A percentile compares a stretch with the other conserved stretches of the same genome.
Conservation (phyloP, 176 grass and related monocot species). For the Elymus sibiricus region DNA sequence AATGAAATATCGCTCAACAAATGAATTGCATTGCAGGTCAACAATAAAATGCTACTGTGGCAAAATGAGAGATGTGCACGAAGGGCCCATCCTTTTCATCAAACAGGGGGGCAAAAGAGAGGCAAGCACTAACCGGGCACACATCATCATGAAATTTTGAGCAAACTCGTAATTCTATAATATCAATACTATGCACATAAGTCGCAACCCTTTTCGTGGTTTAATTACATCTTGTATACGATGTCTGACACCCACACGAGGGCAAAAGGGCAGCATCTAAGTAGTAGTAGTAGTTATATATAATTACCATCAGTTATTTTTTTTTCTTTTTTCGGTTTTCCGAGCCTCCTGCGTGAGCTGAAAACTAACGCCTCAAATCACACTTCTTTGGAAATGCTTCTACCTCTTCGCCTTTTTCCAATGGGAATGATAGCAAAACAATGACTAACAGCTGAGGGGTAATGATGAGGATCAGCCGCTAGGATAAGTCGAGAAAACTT, state of each 20-base stretch:
- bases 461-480: not conserved
- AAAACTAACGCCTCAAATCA: constrained; percentile 15
- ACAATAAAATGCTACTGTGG: no score
- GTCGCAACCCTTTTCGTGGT: not conserved
- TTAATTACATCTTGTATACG: constrained; percentile 27
- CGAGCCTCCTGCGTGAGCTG: not conserved
- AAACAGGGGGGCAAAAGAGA: not conserved
- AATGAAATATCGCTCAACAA: not conserved
- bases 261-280: constrained; percentile 17
- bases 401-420: constrained; percentile 17
- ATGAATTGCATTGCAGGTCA: not conserved
- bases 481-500: not conserved
- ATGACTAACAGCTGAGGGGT: not conserved
- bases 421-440: constrained; percentile 10
- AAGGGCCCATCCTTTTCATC: not conserved
- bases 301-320: not conserved
- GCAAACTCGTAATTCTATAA: not conserved
- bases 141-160: not conserved
- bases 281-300: constrained; percentile 7
- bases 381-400: constrained; percentile 4
- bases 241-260: not conserved
- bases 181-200: constrained; percentile 21
- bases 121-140: not conserved
- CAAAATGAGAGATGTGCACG: not conserved
- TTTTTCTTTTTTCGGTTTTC: not conserved